These are phyloP conservation scores for Glonium stellatum DNA, from an alignment of 495 filamentous ascomycete genomes.

Conservation along the genomic window DNA sequence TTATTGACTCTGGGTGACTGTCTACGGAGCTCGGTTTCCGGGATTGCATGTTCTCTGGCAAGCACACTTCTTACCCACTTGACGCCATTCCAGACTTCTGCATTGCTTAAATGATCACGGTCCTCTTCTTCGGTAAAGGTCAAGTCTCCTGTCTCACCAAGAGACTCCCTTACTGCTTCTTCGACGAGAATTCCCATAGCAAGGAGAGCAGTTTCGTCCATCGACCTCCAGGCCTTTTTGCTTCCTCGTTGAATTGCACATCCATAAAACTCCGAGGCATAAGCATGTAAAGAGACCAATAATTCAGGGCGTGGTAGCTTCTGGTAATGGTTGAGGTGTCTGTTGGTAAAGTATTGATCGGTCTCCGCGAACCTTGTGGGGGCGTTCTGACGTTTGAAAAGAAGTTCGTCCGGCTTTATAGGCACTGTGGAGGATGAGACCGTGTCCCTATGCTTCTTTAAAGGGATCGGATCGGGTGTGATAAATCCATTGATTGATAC, in stretches of 20 bases:
- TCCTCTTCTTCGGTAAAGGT: conserved; percentile 62
- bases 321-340: conserved; percentile 45
- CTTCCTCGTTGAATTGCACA: background rate
- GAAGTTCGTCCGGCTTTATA: conserved; percentile 64
- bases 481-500: conserved; percentile 20
- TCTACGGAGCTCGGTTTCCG: background rate
- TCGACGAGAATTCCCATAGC: conserved; percentile 77
- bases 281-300: conserved; percentile 68
- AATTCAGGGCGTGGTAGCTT: conserved; percentile 64
- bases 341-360: conserved; percentile 62
- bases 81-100: background rate
- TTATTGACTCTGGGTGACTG: background rate
- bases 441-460: conserved; percentile 42
- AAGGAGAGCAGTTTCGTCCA: conserved; percentile 81
- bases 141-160: conserved; percentile 67
- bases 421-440: conserved; percentile 46
- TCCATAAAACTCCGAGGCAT: conserved; percentile 65
- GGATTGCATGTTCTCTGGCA: background rate
- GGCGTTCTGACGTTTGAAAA: conserved; percentile 58
- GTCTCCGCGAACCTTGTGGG: conserved; percentile 59
- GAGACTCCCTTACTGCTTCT: conserved; percentile 55
- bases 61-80: background rate
- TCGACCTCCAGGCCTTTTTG: conserved; percentile 50
- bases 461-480: conserved; percentile 13
- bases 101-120: background rate